Evolutionary conservation across 2,329 filamentous ascomycete species (phyloP), one percentile per base, ranked within the genome.

Genomic region (Aureobasidium namibiae): DNA sequence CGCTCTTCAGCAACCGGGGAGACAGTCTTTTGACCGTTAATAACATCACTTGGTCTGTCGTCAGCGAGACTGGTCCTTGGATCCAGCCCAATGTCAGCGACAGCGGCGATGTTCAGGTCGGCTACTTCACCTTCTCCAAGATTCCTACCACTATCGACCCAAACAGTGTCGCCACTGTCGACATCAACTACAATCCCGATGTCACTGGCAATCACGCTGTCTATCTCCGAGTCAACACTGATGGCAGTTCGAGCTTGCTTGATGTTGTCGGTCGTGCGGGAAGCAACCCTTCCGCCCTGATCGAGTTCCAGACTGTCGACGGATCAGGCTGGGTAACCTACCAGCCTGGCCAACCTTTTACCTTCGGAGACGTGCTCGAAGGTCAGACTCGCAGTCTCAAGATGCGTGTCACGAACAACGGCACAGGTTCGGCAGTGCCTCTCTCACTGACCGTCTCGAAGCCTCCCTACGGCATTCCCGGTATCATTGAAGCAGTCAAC

Each of bases 401-500:
- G 54, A 73, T 85, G 67, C 76, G 82, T 0, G 66, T 84, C 24
- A 81, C 77, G 36, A 85, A 84, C 65, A 76, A 75, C 49, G 80
- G 77, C 9, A 75, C 75, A 1, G 69, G 75, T 1, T 70, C 66
- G 38, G 78, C 79, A 61, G 77, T 79, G 53, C 74, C 76, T 1
- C 73, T 84, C 1, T 80, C 78, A 0, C 69, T 84, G 14, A 84
- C 82, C 0, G 80, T 85, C 2, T 85, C 82, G 0, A 85, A 85
- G 65, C 81, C 82, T 4, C 82, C 82, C 0, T 83, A 81, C 56
- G 81, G 80, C 14, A 73, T 81, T 2, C 64, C 70, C n/a, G 78
- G 80, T 2, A 76, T 84, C 23, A 75, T 85, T 39, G 74, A 76
- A 21, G 78, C 81, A 0, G 74, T 73, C 13, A 85, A 84, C 65